Evolutionary conservation across 164 flowering plant genomes (phyloP), one percentile per base, ranked within the genome.

Genomic region (Echeveria elegans): DNA sequence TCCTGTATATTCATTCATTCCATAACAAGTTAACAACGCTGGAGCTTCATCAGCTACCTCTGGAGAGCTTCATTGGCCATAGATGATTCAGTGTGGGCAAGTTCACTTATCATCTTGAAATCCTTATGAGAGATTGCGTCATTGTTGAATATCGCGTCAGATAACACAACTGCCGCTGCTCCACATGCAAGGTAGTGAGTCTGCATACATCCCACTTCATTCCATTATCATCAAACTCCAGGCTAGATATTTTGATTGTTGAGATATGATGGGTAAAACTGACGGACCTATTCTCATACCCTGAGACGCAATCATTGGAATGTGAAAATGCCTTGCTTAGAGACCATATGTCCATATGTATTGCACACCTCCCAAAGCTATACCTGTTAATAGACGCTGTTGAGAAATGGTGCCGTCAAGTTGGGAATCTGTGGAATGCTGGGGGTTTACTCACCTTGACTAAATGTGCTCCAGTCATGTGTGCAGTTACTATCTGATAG

Each of bases 61-160:
- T 74, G 64, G 24, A 81, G 72, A 68, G 88, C 90, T 70, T 79
- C 74, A 43, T 45, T 69, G 23, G 81, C 83, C 5, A 31, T 67
- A 21, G 64, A 60, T 68, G 82, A 71, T 26, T 88, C 89, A 43
- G 50, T 63, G 31, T 59, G 37, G 47, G 94, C 87, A 65, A 83
- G 81, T 65, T 85, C 70, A 68, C 66, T 60, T 65, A 90, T 80
- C 34, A 36, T 64, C 59, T 70, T 75, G 56, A 81, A 85, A 67
- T 85, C 71, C n/a, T 73, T 66, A 71, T 77, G 73, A 48, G 15
- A 40, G 81, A 85, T 78, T 65, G 90, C 84, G 56, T 76, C 80
- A 72, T 83, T 86, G 37, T 77, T 68, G 71, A 90, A 88, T 72
- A 88, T 86, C 37, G 93, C 90, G 80, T 88, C 92, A 41, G 96